A percentile compares a stretch with the other conserved stretches of the same genome.
Evolutionary conservation across 2,329 filamentous ascomycete species (phyloP).

Genomic region (Cordyceps militaris): DNA sequence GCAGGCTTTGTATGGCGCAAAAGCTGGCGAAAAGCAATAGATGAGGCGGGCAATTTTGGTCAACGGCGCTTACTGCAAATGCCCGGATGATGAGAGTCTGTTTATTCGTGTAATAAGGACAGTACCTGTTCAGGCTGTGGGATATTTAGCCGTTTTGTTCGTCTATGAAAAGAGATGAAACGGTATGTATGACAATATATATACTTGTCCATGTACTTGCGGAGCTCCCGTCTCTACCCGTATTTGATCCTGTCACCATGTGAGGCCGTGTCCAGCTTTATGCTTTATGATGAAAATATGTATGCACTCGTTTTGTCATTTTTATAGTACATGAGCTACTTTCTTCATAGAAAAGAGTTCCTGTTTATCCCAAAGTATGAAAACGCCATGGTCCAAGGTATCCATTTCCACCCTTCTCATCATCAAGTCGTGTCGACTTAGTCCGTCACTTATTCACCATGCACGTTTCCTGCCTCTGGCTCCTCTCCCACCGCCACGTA

Average conservation of each 20-base stretch:
- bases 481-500: background rate
- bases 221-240: background rate
- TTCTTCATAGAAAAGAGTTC: background rate
- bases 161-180: background rate
- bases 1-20: background rate
- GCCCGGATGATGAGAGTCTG: constrained; percentile 4
- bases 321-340: constrained; percentile 2
- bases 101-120: constrained; percentile 1
- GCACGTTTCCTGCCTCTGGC: background rate
- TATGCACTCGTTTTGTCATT: background rate
- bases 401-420: background rate
- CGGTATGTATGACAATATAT: background rate
- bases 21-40: constrained; percentile 7
- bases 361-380: constrained; percentile 2
- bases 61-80: constrained; percentile 1
- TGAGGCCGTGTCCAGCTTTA: background rate
- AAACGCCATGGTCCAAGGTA: constrained; percentile 8
- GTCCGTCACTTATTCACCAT: background rate
- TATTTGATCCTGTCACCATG: background rate
- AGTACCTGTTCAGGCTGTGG: background rate
- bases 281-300: background rate
- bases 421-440: background rate
- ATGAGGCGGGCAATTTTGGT: background rate
- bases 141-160: background rate
- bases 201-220: background rate